Percentiles rank a stretch among this genome's conserved stretches.
phyloP scores from a whole-genome alignment of 2,329 filamentous ascomycete species.

The Fusarium sp. region DNA sequence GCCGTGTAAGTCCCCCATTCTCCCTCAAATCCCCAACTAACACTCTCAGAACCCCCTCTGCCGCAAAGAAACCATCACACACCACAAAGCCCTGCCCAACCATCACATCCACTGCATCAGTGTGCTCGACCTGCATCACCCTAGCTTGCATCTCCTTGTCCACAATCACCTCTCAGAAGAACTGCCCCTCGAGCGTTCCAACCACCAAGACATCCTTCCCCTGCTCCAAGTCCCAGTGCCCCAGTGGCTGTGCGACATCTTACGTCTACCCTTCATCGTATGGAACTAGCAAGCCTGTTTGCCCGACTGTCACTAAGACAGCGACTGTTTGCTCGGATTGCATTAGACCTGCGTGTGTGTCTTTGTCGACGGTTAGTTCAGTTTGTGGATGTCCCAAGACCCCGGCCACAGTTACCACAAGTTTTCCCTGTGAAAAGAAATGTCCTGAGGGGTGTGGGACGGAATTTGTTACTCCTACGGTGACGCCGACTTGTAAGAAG shows the following conservation, averaged over 20 bases:
- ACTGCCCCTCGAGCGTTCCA: constrained; percentile 48
- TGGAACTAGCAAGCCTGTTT: constrained; percentile 34
- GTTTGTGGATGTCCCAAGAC: constrained; percentile 52
- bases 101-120: constrained; percentile 50
- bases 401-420: constrained; percentile 49
- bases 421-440: constrained; percentile 46
- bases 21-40: constrained; percentile 10
- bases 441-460: constrained; percentile 51
- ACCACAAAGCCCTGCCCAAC: constrained; percentile 50
- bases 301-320: constrained; percentile 54
- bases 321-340: constrained; percentile 53
- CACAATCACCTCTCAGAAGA: constrained; percentile 51
- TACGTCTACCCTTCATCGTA: constrained; percentile 43
- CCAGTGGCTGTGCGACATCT: constrained; percentile 44
- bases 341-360: constrained; percentile 50
- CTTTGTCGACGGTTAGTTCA: constrained; percentile 50
- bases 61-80: constrained; percentile 14
- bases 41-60: constrained; percentile 11
- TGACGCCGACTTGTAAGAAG: constrained; percentile 36
- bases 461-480: constrained; percentile 46
- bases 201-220: constrained; percentile 48
- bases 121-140: constrained; percentile 53
- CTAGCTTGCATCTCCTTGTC: constrained; percentile 49
- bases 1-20: constrained; percentile 10
- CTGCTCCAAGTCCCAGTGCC: constrained; percentile 41